These are phyloP conservation scores for Sporothrix luriei DNA, from an alignment of 2,329 filamentous ascomycete species.

Conservation along the genomic window DNA sequence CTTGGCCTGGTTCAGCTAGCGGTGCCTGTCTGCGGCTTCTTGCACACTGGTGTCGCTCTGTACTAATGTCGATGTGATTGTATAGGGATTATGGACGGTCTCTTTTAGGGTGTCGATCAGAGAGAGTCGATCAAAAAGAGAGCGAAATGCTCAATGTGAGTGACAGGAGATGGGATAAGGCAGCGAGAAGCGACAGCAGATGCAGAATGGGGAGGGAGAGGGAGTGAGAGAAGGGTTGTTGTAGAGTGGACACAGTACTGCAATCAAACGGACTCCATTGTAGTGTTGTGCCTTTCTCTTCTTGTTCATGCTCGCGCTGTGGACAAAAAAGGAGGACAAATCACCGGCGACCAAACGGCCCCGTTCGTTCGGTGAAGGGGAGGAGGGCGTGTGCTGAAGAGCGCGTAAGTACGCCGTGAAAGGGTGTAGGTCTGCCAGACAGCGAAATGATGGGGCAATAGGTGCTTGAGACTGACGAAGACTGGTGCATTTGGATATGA, in stretches of 20 bases:
- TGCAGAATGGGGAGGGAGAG: background rate
- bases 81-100: conserved; percentile 14
- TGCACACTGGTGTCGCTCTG: background rate
- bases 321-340: background rate
- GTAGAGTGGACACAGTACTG: background rate
- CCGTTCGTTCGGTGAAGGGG: conserved; percentile 27
- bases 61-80: conserved; percentile 3
- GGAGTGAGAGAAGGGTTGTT: background rate
- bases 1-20: conserved; percentile 16
- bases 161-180: background rate
- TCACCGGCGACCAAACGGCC: conserved; percentile 18
- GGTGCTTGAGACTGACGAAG: conserved; percentile 6
- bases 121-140: conserved; percentile 25
- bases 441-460: conserved; percentile 7
- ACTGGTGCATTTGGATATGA: background rate
- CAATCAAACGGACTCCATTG: conserved; percentile 9
- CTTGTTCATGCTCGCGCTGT: background rate
- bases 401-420: background rate
- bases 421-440: background rate
- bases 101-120: conserved; percentile 27
- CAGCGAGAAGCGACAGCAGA: background rate
- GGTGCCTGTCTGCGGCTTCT: conserved; percentile 15
- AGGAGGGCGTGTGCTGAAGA: conserved; percentile 26
- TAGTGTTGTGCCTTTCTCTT: background rate
- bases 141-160: background rate